Base-by-base conservation (phyloP, 169 alveolate genomes). In the Condylostoma magnum region DNA sequence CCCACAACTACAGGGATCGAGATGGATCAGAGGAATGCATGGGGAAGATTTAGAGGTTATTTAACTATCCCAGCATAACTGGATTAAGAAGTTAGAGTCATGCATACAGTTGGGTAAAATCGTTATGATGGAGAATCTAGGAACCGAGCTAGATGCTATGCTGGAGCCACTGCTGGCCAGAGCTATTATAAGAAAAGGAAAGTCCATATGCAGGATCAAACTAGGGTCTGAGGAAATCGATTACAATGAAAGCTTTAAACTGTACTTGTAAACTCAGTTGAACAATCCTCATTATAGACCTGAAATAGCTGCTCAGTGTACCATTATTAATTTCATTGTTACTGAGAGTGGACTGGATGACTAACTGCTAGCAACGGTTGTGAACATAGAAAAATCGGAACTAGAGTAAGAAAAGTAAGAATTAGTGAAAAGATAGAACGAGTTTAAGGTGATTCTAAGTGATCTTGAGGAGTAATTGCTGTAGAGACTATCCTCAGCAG, bases 241-340 rank as follows among this genome's bases (percentile, higher is more conserved):
- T 65, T 89, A 91, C 58, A 89, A 86, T 76, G 91, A 93, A 25
- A 82, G 85, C 44, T 95, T 96, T 86, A 91, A 89, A 71, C 95
- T 97, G 30, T 95, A 90, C 85, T 85, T 97, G 74, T 93, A 93
- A 71, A 95, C 99, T 8, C 94, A 95, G 80, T 86, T 96, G 67
- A 90, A 94, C 69, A 97, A 97, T 53, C 99, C 99, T 43, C 99
- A 97, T 79, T 97, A 94, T 92, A 94, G 95, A 79, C 99, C 99
- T 3, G 99, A 97, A 86, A 94, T 95, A 27, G 98, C 98, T 15
- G 98, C 99, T 31, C 95, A 95, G 82, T 95, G 99, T 73, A 95
- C 99, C 12, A 80, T 97, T 58, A 95, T 97, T 53, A 95, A 97
- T 91, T 97, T 97, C 87, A 95, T 95, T 75, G 99, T 95, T 69